phyloP scores from a whole-genome alignment of 768 basidiomycete genomes.

The Tricholoma furcatifolium region DNA sequence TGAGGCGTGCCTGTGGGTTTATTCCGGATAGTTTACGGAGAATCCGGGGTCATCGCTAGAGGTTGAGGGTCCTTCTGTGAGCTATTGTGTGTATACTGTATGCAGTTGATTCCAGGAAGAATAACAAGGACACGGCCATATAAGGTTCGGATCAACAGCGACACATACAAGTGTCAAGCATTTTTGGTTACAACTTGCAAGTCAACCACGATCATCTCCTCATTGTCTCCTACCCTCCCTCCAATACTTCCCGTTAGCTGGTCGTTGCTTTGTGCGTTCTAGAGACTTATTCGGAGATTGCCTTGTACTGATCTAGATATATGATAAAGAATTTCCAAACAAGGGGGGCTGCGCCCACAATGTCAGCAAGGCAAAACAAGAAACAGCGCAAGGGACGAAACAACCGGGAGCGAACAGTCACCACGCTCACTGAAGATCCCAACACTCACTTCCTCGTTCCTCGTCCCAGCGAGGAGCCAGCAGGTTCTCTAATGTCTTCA shows the following conservation, averaged over 20 bases:
- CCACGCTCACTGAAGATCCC: slow-evolving; percentile 61
- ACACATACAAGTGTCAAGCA: slow-evolving; percentile 14
- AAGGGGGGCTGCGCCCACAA: slow-evolving; percentile 26
- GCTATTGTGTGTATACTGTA: not conserved
- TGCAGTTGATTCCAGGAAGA: not conserved
- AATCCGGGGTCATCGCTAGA: too few species aligned
- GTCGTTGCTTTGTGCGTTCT: slow-evolving; percentile 9
- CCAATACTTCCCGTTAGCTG: not conserved
- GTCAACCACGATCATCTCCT: slow-evolving; percentile 2
- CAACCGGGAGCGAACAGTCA: slow-evolving; percentile 66
- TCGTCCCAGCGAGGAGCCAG: slow-evolving; percentile 50
- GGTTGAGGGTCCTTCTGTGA: not conserved
- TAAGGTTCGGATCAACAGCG: slow-evolving; percentile 20
- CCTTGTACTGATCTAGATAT: slow-evolving; percentile 19
- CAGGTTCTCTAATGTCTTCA: slow-evolving; percentile 34
- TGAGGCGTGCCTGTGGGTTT: too few species aligned
- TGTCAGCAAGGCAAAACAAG: slow-evolving; percentile 65
- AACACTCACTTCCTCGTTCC: slow-evolving; percentile 53
- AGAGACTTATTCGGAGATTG: slow-evolving; percentile 15
- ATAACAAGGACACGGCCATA: slow-evolving; percentile 1
- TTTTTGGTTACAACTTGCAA: slow-evolving; percentile 12
- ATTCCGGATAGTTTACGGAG: too few species aligned
- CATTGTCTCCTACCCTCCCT: not conserved
- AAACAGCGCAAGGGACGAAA: slow-evolving; percentile 57
- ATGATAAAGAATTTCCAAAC: slow-evolving; percentile 18